A percentile compares a stretch with the other conserved stretches of the same genome.
Evolutionary conservation across 2,329 filamentous ascomycete species (phyloP).

Genomic region (Tympanopsis confertula): DNA sequence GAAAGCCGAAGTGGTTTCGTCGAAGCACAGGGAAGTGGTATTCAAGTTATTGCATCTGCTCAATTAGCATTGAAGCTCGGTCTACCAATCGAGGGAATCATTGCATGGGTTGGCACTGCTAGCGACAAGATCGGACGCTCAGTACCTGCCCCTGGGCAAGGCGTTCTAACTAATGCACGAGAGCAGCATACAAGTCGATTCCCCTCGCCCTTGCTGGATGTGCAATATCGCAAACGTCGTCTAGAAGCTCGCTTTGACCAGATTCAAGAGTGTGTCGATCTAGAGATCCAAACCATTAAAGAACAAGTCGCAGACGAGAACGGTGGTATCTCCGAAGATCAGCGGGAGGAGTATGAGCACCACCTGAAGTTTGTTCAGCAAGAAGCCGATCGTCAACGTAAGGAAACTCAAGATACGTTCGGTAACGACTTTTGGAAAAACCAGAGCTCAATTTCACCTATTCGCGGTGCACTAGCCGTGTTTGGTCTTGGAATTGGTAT

Average conservation of each 20-base stretch:
- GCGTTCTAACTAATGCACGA: constrained; percentile 88
- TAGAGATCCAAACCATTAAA: constrained; percentile 82
- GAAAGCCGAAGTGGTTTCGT: constrained; percentile 97
- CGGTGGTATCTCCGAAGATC: constrained; percentile 56
- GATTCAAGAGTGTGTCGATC: constrained; percentile 94
- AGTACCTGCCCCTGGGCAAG: constrained; percentile 88
- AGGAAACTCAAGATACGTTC: constrained; percentile 81
- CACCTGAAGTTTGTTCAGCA: constrained; percentile 75
- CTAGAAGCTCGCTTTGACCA: constrained; percentile 86
- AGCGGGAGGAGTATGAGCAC: constrained; percentile 73
- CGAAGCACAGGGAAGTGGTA: constrained; percentile 97
- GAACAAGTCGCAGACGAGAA: constrained; percentile 89
- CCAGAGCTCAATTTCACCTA: constrained; percentile 81
- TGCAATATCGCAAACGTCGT: constrained; percentile 92
- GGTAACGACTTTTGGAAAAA: constrained; percentile 99
- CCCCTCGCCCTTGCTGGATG: constrained; percentile 88
- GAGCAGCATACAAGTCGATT: constrained; percentile 81
- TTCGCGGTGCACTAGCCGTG: constrained; percentile 88
- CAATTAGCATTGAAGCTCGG: constrained; percentile 96
- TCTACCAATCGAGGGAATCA: constrained; percentile 88
- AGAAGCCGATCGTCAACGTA: constrained; percentile 80
- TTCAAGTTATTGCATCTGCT: constrained; percentile 97
- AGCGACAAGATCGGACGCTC: constrained; percentile 99
- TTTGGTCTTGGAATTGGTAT: constrained; percentile 97
- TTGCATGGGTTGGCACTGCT: constrained; percentile 87